Base-by-base conservation (phyloP, 768 basidiomycete genomes). In the Tricholoma saponaceum region DNA sequence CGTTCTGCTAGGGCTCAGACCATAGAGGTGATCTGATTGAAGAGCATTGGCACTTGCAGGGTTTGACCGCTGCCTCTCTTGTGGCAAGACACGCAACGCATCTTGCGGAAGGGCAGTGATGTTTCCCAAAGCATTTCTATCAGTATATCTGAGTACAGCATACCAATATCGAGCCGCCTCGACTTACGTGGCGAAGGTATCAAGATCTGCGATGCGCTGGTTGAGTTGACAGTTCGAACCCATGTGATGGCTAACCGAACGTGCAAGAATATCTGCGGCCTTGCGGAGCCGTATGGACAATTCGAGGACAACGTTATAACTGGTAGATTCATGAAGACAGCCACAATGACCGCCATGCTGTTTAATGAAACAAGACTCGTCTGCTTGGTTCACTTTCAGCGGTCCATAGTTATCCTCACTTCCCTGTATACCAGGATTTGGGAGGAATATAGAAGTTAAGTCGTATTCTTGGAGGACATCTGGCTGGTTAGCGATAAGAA, bases 231-330 rank as follows among this genome's bases (percentile, higher is more conserved):
- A 79, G 47, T 60, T 67, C 0, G 69, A 66, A 22, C 74, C 75
- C 46, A 73, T 62, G 32, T 70, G 73, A 64, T 78, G 76, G 52
- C 64, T 71, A 12, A 78, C 63, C 14, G 80, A 80, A 39, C 74
- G 80, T 10, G 76, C 72, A 39, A 88, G 77, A 37, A 80, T 71
- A 53, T 83, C 76, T 10, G 81, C 78, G 10, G 83, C 84, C 62
- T 79, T 83, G 22, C 85, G 77, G 20, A 89, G 76, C 52, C 83
- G 76, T 28, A 86, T 70, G 2, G 85, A 87, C n/a, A 89, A 72
- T 62, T 89, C 85, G 10, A 87, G 76, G 20, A 85, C 73, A n/a
- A 77, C 79, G 55, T 72, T 81, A 64, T 88, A 87, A 62, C 72
- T 79, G 18, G 74, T 63, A 8, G 76, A 63, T 58, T 87, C 85